phyloP scores from a whole-genome alignment of 495 filamentous ascomycete genomes.

The Podospora sp. region DNA sequence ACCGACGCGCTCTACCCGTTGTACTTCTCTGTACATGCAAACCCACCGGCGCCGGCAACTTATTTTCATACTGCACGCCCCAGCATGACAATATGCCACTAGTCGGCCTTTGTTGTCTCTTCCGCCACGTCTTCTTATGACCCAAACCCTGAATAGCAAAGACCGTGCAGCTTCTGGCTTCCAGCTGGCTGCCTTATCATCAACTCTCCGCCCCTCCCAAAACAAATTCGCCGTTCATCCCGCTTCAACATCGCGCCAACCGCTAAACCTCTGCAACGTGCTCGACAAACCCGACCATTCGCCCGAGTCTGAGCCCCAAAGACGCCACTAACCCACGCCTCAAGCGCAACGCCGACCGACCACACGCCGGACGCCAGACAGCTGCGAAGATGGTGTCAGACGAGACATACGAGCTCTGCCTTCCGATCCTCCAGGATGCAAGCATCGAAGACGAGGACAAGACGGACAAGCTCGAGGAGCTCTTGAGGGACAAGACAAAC shows the following conservation, averaged over 20 bases:
- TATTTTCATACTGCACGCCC: constrained; percentile 16
- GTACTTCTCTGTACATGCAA: constrained; percentile 2
- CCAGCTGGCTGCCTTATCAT: constrained; percentile 1
- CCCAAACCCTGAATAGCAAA: constrained; percentile 3
- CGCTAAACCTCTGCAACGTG: background rate
- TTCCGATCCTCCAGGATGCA: constrained; percentile 82
- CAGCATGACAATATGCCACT: constrained; percentile 40
- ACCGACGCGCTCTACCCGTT: constrained; percentile 3
- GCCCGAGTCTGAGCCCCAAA: background rate
- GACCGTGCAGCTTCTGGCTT: background rate
- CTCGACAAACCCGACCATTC: background rate
- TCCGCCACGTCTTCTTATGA: constrained; percentile 22
- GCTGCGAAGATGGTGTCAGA: constrained; percentile 78
- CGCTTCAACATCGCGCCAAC: background rate
- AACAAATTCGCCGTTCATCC: background rate
- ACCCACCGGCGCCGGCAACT: constrained; percentile 6
- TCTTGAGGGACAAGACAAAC: constrained; percentile 76
- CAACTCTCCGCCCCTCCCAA: background rate
- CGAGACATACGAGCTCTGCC: constrained; percentile 85
- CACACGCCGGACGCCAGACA: background rate
- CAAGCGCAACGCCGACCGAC: constrained; percentile 4
- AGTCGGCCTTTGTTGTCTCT: constrained; percentile 24
- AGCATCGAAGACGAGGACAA: constrained; percentile 91
- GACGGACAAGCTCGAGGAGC: constrained; percentile 86
- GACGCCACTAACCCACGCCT: background rate